These are phyloP conservation scores for Cyclotella atomus DNA, from an alignment of 108 stramenopile genomes.

Conservation along the genomic window DNA sequence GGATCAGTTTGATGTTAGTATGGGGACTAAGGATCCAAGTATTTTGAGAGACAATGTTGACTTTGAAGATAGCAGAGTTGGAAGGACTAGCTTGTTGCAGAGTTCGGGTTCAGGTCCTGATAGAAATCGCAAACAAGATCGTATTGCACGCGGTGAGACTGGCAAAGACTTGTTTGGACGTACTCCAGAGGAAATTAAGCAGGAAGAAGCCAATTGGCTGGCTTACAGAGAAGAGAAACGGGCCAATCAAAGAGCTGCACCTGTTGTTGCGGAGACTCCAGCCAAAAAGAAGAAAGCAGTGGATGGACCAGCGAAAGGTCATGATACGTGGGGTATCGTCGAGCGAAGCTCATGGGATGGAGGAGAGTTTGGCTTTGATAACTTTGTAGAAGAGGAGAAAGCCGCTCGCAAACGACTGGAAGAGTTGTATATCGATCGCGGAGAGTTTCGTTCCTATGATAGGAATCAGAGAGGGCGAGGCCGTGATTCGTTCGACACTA, in stretches of 20 bases:
- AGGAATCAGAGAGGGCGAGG: slow-evolving; percentile 16
- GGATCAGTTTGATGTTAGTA: slow-evolving; percentile 59
- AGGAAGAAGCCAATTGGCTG: slow-evolving; percentile 75
- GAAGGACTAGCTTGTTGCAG: slow-evolving; percentile 38
- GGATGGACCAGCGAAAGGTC: slow-evolving; percentile 25
- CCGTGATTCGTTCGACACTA: background rate
- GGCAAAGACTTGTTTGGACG: slow-evolving; percentile 57
- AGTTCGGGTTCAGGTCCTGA: slow-evolving; percentile 44
- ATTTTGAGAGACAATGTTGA: slow-evolving; percentile 5
- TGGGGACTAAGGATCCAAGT: slow-evolving; percentile 45
- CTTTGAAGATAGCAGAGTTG: slow-evolving; percentile 3
- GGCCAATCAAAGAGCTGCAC: slow-evolving; percentile 35
- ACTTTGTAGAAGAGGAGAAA: slow-evolving; percentile 37
- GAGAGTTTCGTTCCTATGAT: slow-evolving; percentile 7
- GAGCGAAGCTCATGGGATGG: slow-evolving; percentile 49
- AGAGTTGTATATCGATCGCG: slow-evolving; percentile 41
- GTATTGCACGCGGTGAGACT: slow-evolving; percentile 58
- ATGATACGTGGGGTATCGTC: slow-evolving; percentile 43
- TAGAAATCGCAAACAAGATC: slow-evolving; percentile 76
- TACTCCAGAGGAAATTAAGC: slow-evolving; percentile 48
- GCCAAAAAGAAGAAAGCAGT: slow-evolving; percentile 26
- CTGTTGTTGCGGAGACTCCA: slow-evolving; percentile 5
- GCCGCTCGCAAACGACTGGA: slow-evolving; percentile 19
- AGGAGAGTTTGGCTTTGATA: slow-evolving; percentile 45
- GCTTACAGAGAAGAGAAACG: slow-evolving; percentile 75